Evolutionary conservation across 1,139 yeast genomes (phyloP), one percentile per base, ranked within the genome.

Genomic region (Yamadazyma sp.): DNA sequence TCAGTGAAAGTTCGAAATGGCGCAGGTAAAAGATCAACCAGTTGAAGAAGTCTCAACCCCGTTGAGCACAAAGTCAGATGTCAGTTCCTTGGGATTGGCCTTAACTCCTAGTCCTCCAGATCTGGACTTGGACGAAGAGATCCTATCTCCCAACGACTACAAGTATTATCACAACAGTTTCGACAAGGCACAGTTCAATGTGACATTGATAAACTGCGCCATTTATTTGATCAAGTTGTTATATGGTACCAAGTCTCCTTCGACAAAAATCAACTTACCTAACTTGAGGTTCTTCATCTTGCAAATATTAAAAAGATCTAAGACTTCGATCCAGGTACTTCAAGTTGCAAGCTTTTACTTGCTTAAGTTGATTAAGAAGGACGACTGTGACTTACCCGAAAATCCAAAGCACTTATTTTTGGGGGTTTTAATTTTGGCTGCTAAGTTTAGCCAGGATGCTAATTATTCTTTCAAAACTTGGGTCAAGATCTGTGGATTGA

Each of bases 381-480:
- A 42, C 29, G 32, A 45, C 37, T 33, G 39, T 15, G 34, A 40
- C 31, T 44, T 56, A 17, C 54, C 66, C 22, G 44, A 47, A 15
- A 82, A 86, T 52, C 83, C 88, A 6, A 78, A 85, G 50, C 77
- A 85, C 46, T 70, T 80, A 32, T 81, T 86, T 48, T 67, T 86
- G 44, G 78, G 83, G 3, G 71, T 85, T 50, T 58, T 86, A 37
- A 82, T 86, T 40, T 64, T 86, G 34, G 82, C 92, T 1, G 76
- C 84, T 39, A 86, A 86, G 56, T 85, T 80, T 56, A 70, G 76
- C 45, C 88, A 82, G 56, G 95, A 86, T 59, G 76, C 80, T 41
- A 83, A 82, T 54, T 85, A 78, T 58, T 70, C 85, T 16, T 73
- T 83, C 47, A 71, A 70, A 47, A 77, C 86, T n/a, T 86, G 95